Conservation (phyloP, 768 basidiomycete species). For the Hypsizygus marmoreus region DNA sequence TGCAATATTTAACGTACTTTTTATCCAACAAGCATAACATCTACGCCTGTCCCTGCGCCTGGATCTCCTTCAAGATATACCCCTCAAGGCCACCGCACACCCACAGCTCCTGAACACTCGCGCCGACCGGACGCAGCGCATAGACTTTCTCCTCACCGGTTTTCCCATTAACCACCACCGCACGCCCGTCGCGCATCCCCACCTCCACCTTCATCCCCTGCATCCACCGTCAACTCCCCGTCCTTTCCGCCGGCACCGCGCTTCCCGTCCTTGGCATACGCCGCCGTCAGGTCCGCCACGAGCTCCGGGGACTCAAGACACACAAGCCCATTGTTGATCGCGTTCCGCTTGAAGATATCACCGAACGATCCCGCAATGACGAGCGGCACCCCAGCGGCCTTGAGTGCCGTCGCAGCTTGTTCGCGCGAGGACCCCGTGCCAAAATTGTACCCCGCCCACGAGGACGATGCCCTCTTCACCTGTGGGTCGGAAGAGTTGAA, state of each 20-base stretch:
- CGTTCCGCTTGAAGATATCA: slow-evolving; percentile 98
- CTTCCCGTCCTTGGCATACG: slow-evolving; percentile 71
- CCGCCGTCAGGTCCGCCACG: slow-evolving; percentile 77
- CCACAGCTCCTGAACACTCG: slow-evolving; percentile 98
- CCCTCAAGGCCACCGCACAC: slow-evolving; percentile 93
- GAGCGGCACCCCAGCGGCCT: slow-evolving; percentile 88
- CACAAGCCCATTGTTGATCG: slow-evolving; percentile 97
- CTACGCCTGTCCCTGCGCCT: slow-evolving; percentile 26
- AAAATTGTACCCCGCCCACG: slow-evolving; percentile 95
- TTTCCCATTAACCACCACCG: slow-evolving; percentile 49
- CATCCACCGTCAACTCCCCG: slow-evolving; percentile 84
- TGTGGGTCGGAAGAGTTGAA: slow-evolving; percentile 21
- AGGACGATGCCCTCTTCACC: slow-evolving; percentile 71
- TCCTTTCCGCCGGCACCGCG: slow-evolving; percentile 77
- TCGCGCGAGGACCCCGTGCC: slow-evolving; percentile 98
- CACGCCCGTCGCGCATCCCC: slow-evolving; percentile 68
- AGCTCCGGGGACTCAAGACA: slow-evolving; percentile 93
- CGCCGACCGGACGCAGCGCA: slow-evolving; percentile 74
- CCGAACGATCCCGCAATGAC: slow-evolving; percentile 98
- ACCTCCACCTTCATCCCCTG: slow-evolving; percentile 66
- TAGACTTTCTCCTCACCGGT: slow-evolving; percentile 58
- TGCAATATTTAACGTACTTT: too few relatives aligned
- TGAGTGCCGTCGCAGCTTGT: slow-evolving; percentile 97
- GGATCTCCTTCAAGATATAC: slow-evolving; percentile 79
- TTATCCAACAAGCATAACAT: too few relatives aligned